These are phyloP conservation scores for Crithidia acanthocephali DNA, from an alignment of 208 protist genomes.

Conservation along the genomic window DNA sequence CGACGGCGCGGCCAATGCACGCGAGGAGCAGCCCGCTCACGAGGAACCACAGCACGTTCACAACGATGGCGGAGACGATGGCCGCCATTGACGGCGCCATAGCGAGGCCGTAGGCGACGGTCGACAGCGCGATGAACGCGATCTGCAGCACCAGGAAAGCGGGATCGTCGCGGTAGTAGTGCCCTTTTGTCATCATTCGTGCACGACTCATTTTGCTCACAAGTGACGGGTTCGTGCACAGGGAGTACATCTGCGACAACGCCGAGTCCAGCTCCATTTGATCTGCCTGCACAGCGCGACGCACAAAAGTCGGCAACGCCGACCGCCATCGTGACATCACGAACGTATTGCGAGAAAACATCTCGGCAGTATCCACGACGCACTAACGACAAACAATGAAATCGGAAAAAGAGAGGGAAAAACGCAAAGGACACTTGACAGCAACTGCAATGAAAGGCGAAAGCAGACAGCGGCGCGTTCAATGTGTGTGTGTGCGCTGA, in stretches of 20 bases:
- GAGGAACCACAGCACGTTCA: constrained; percentile 42
- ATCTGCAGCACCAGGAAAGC: constrained; percentile 96
- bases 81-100: constrained; percentile 44
- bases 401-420: constrained; percentile 19
- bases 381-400: constrained; percentile 3
- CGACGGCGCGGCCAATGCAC: constrained; percentile 49
- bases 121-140: constrained; percentile 73
- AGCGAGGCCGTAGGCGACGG: constrained; percentile 46
- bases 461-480: no score
- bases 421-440: no score
- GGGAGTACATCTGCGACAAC: constrained; percentile 91
- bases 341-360: constrained; percentile 30
- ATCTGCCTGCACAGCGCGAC: constrained; percentile 81
- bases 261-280: constrained; percentile 95
- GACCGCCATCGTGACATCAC: constrained; percentile 70
- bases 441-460: no score
- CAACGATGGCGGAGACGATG: constrained; percentile 53
- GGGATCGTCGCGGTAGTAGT: constrained; percentile 97
- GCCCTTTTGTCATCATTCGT: constrained; percentile 96
- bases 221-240: constrained; percentile 78
- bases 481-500: no score
- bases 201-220: constrained; percentile 89
- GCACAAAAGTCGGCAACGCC: constrained; percentile 70
- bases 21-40: constrained; percentile 69
- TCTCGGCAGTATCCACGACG: background rate